A percentile compares a stretch with the other conserved stretches of the same genome.
These are phyloP conservation scores for Aspergillus bombycis DNA, from an alignment of 2,329 filamentous ascomycete species.

Conservation along the genomic window DNA sequence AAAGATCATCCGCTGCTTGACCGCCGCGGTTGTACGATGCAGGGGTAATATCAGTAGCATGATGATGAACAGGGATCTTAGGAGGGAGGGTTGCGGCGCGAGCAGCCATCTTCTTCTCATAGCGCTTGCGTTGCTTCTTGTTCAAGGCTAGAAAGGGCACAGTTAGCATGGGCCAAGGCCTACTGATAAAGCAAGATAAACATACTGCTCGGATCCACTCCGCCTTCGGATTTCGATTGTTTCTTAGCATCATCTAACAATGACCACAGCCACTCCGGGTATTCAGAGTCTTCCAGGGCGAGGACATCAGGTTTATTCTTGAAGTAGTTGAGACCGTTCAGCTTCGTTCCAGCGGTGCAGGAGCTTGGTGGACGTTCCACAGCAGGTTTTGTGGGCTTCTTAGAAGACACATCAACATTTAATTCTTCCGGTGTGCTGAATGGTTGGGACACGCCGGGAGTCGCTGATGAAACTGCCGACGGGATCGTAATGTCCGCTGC, in stretches of 20 bases:
- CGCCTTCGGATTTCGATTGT: conserved; percentile 34
- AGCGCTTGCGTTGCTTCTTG: conserved; percentile 51
- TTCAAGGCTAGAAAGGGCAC: conserved; percentile 41
- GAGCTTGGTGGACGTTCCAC: conserved; percentile 39
- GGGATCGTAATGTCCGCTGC: conserved; percentile 36
- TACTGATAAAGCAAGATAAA: conserved; percentile 7
- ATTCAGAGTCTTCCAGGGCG: conserved; percentile 51
- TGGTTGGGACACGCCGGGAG: conserved; percentile 45
- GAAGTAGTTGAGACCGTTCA: conserved; percentile 50
- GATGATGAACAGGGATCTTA: conserved; percentile 49
- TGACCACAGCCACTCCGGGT: conserved; percentile 53
- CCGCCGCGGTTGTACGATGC: conserved; percentile 37
- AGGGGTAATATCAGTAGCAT: conserved; percentile 49
- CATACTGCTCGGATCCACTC: conserved; percentile 47
- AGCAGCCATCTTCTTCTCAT: conserved; percentile 52
- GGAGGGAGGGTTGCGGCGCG: conserved; percentile 42
- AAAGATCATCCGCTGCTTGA: conserved; percentile 23
- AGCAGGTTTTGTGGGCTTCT: conserved; percentile 31
- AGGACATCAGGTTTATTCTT: conserved; percentile 51
- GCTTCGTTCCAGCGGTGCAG: conserved; percentile 42
- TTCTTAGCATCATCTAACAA: conserved; percentile 44
- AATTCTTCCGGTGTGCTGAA: conserved; percentile 42
- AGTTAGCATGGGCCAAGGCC: conserved; percentile 19
- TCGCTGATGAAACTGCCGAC: conserved; percentile 43
- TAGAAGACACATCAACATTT: conserved; percentile 31